Conservation (phyloP, 164 flowering plant species). For the Cinnamomum chago region DNA sequence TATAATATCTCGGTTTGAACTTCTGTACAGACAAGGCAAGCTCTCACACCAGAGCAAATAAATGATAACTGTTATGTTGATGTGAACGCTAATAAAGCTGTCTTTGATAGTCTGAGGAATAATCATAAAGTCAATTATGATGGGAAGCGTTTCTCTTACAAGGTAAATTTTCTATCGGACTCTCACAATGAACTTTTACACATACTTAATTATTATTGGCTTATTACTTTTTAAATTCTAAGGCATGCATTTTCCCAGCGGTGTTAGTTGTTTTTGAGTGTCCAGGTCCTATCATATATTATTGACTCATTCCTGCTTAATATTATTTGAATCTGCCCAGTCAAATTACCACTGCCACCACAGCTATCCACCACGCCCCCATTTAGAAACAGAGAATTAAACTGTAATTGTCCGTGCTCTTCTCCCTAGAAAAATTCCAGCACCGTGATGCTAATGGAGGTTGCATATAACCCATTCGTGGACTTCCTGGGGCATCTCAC, state of each 20-base stretch:
- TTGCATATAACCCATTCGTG: too few species aligned
- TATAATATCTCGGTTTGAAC: background rate
- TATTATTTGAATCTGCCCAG: too few species aligned
- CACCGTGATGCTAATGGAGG: too few species aligned
- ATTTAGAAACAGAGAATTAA: too few species aligned
- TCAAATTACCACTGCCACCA: too few species aligned
- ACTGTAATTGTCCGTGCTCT: too few species aligned
- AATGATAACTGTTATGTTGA: conserved; percentile 70
- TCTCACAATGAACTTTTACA: background rate
- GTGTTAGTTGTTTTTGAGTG: background rate
- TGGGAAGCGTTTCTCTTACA: conserved; percentile 65
- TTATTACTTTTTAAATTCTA: background rate
- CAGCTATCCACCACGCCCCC: too few species aligned
- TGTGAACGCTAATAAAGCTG: conserved; percentile 52
- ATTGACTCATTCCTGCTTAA: too few species aligned
- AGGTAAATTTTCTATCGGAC: conserved; percentile 36
- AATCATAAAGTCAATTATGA: conserved; percentile 65
- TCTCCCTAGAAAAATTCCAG: too few species aligned
- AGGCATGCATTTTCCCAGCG: background rate
- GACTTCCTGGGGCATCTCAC: too few species aligned
- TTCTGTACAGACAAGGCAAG: conserved; percentile 53
- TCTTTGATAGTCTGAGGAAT: conserved; percentile 61
- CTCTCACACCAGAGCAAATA: conserved; percentile 62
- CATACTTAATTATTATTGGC: background rate
- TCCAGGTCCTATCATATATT: too few species aligned